phyloP scores from a whole-genome alignment of 148 eudicot species.

The Linanthus parryae region DNA sequence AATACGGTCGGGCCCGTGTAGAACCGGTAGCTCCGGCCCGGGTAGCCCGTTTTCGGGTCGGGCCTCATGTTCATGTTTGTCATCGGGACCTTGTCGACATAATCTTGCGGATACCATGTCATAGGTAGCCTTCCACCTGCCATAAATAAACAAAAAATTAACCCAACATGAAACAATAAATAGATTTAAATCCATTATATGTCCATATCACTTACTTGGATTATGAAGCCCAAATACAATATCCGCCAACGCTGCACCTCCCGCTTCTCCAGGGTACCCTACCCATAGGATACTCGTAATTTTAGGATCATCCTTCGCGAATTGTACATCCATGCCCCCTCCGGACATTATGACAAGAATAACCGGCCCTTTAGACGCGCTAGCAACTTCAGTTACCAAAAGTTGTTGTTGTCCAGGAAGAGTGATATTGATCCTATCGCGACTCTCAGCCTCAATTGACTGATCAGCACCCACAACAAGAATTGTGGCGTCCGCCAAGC shows the following conservation, averaged over 20 bases:
- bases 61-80: constrained; percentile 82
- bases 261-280: constrained; percentile 68
- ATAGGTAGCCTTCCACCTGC: constrained; percentile 66
- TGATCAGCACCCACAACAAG: constrained; percentile 52
- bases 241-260: constrained; percentile 50
- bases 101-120: constrained; percentile 69
- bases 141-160: no score
- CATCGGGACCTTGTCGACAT: constrained; percentile 50
- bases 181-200: no score
- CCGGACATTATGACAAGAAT: constrained; percentile 52
- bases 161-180: no score
- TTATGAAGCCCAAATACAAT: constrained; percentile 51
- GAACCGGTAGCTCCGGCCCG: constrained; percentile 64
- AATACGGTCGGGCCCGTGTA: constrained; percentile 54
- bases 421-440: constrained; percentile 31
- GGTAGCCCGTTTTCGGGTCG: constrained; percentile 53
- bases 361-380: constrained; percentile 45
- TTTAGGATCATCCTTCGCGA: constrained; percentile 28
- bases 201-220: constrained; percentile 56
- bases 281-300: constrained; percentile 63
- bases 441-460: constrained; percentile 46
- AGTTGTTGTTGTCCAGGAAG: constrained; percentile 50
- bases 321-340: constrained; percentile 44
- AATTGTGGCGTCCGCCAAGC: constrained; percentile 37
- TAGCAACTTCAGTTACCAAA: constrained; percentile 29